A percentile compares a stretch with the other conserved stretches of the same genome.
phyloP scores from a whole-genome alignment of 2,329 filamentous ascomycete genomes.

The Scedosporium boydii region DNA sequence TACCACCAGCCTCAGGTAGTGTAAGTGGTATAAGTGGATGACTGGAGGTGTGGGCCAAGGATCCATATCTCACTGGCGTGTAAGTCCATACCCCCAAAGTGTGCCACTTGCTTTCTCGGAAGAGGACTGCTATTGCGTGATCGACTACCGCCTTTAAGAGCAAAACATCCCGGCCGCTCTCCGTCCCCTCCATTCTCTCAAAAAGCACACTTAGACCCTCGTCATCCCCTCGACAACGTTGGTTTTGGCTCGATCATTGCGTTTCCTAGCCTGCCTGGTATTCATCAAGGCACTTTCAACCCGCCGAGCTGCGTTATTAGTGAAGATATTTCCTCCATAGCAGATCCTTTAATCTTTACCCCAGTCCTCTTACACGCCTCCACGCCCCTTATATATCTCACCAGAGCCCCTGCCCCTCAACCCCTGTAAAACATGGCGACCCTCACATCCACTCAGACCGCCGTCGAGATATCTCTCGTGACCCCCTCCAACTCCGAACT shows the following conservation, averaged over 20 bases:
- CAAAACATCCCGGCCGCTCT: slow-evolving; percentile 8
- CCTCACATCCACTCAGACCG: neutral
- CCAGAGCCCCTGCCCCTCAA: neutral
- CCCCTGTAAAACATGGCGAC: neutral
- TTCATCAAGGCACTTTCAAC: neutral
- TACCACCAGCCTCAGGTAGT: neutral
- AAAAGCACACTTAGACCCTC: neutral
- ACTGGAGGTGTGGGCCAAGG: slow-evolving; percentile 1
- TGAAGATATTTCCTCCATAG: neutral
- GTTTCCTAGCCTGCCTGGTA: neutral
- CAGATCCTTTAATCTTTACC: neutral
- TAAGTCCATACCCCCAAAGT: slow-evolving; percentile 1
- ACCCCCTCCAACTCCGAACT: neutral
- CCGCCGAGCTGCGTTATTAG: neutral
- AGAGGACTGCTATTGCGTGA: slow-evolving; percentile 8
- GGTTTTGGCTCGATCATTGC: neutral
- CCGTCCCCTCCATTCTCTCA: slow-evolving; percentile 2
- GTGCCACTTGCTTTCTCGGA: slow-evolving; percentile 2
- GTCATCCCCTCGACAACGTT: neutral
- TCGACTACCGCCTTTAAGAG: slow-evolving; percentile 5
- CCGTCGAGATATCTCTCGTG: neutral
- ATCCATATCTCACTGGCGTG: neutral
- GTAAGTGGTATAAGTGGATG: neutral
- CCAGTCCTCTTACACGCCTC: neutral
- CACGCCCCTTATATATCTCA: neutral